These are phyloP conservation scores for Arabidopsis hybrid DNA, from an alignment of 441 rosid genomes.

Conservation along the genomic window DNA sequence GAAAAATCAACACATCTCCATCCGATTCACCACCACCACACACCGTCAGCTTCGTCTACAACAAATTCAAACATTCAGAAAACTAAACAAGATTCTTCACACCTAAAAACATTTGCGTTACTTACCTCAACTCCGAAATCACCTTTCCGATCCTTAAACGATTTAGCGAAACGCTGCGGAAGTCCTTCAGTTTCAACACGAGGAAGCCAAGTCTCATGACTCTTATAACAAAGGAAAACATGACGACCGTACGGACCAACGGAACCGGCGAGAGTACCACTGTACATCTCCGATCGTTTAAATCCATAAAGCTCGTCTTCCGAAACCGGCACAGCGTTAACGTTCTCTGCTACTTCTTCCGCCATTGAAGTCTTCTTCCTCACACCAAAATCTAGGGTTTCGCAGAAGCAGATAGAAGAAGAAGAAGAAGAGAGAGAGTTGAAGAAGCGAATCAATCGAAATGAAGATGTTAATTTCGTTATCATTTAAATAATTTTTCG, in stretches of 20 bases:
- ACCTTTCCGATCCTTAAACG: constrained; percentile 67
- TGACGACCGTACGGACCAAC: constrained; percentile 79
- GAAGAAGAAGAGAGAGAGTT: constrained; percentile 24
- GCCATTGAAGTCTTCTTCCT: constrained; percentile 48
- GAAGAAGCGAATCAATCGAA: constrained; percentile 23
- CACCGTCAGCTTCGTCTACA: constrained; percentile 72
- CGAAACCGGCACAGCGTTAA: constrained; percentile 40
- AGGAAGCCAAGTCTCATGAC: constrained; percentile 67
- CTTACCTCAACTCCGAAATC: constrained; percentile 67
- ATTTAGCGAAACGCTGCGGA: constrained; percentile 67
- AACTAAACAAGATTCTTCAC: background rate
- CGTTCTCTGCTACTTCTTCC: constrained; percentile 38
- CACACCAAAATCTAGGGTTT: constrained; percentile 11
- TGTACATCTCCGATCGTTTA: constrained; percentile 77
- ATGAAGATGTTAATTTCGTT: constrained; percentile 32
- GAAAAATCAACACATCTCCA: constrained; percentile 91
- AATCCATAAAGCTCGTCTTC: constrained; percentile 71
- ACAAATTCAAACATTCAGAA: constrained; percentile 9
- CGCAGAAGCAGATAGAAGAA: constrained; percentile 8
- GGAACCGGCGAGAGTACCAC: constrained; percentile 63
- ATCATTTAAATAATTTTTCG: constrained; percentile 34
- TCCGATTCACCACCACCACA: constrained; percentile 75
- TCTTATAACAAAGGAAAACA: constrained; percentile 73
- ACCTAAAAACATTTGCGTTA: background rate
- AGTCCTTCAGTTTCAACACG: constrained; percentile 75